Conservation (phyloP, 73 alveolate species). For the Diophrys sp. region DNA sequence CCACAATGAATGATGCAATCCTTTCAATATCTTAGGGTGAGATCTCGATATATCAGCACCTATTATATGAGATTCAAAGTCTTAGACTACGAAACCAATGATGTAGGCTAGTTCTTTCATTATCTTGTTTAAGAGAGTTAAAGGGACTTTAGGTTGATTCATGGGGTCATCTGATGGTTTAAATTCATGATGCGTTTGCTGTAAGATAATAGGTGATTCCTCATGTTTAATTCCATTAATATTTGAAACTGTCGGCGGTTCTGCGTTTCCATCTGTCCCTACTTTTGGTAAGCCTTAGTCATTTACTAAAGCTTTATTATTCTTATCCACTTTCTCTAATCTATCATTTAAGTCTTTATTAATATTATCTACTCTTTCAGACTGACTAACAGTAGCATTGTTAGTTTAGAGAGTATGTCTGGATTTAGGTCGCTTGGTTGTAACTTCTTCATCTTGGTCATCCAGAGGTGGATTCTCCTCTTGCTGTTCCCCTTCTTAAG, state of each 20-base stretch:
- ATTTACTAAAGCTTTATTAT: not conserved
- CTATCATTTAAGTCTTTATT: not conserved
- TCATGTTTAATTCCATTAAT: not conserved
- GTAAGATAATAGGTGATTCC: not conserved
- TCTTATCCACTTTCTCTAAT: not conserved
- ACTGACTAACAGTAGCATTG: not conserved
- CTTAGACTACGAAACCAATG: not conserved
- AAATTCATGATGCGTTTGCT: not conserved
- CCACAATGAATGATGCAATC: not conserved
- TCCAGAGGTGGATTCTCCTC: no score
- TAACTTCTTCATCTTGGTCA: not conserved
- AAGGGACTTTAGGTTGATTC: not conserved
- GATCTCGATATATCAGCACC: not conserved
- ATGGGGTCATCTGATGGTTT: not conserved
- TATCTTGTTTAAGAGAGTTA: not conserved
- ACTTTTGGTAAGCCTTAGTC: no score
- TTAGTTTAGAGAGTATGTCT: not conserved
- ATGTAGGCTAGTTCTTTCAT: not conserved
- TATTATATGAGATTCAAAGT: not conserved
- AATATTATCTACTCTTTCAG: not conserved
- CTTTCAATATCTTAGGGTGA: not conserved
- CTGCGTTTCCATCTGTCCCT: not conserved
- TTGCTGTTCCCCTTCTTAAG: not conserved
- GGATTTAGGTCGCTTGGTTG: not conserved
- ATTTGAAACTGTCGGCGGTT: not conserved